These are phyloP conservation scores for Epichloe coenophiala DNA, from an alignment of 2,329 filamentous ascomycete species.

Conservation along the genomic window DNA sequence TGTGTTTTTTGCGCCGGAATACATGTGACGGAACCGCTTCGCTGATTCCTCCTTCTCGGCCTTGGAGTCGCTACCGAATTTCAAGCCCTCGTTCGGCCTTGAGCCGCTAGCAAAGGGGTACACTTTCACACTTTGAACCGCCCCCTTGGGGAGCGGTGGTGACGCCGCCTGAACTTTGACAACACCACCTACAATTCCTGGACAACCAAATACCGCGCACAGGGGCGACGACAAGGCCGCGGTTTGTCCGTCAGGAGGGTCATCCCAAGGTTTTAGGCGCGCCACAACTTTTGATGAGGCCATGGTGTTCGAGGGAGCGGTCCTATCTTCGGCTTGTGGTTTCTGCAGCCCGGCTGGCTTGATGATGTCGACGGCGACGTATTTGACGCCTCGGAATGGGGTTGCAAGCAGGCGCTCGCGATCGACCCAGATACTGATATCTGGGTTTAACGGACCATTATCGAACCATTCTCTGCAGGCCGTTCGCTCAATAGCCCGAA, in stretches of 20 bases:
- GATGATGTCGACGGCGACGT: slow-evolving; percentile 74
- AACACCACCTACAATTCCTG: slow-evolving; percentile 69
- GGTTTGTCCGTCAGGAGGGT: slow-evolving; percentile 71
- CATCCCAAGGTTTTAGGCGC: slow-evolving; percentile 64
- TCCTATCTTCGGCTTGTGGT: slow-evolving; percentile 53
- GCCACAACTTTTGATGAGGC: slow-evolving; percentile 54
- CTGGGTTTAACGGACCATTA: slow-evolving; percentile 40
- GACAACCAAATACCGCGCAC: slow-evolving; percentile 57
- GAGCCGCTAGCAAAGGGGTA: slow-evolving; percentile 58
- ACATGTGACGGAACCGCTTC: slow-evolving; percentile 58
- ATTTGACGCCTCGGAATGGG: slow-evolving; percentile 62
- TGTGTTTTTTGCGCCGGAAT: slow-evolving; percentile 39
- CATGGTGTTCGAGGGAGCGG: slow-evolving; percentile 33
- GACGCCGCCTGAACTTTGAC: slow-evolving; percentile 78
- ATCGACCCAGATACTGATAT: slow-evolving; percentile 74
- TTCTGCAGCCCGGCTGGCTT: slow-evolving; percentile 67
- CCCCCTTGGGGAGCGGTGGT: slow-evolving; percentile 51
- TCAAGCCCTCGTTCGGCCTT: slow-evolving; percentile 52
- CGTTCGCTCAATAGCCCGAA: slow-evolving; percentile 63
- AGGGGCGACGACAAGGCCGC: slow-evolving; percentile 66
- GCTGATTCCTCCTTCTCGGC: slow-evolving; percentile 66
- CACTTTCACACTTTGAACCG: slow-evolving; percentile 56
- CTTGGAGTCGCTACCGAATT: slow-evolving; percentile 79
- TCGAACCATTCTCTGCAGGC: slow-evolving; percentile 68
- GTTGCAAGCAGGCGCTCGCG: slow-evolving; percentile 59